Evolutionary conservation across 2,329 filamentous ascomycete species (phyloP).

Genomic region (Colletotrichum tofieldiae): DNA sequence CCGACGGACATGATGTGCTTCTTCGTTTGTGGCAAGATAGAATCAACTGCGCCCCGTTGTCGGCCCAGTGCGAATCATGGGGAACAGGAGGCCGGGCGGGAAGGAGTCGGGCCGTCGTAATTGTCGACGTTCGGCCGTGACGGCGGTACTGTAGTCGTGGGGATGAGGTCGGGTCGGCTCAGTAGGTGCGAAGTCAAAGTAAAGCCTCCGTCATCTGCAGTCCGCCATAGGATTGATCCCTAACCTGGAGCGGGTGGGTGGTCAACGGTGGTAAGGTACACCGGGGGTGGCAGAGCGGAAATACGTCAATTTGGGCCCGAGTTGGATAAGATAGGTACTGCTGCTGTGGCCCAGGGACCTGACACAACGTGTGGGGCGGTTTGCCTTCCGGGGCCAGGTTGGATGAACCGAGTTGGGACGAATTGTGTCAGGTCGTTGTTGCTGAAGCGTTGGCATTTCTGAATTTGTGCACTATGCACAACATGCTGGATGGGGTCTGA

Average conservation of each 20-base stretch:
- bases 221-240: not conserved
- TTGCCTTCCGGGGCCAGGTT: not conserved
- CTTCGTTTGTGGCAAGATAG: not conserved
- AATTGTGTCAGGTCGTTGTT: not conserved
- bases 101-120: not conserved
- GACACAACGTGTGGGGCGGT: not conserved
- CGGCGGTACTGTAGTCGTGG: not conserved
- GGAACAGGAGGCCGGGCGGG: not conserved
- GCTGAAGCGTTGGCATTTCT: not conserved
- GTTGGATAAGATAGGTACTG: not conserved
- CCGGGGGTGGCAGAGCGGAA: not conserved
- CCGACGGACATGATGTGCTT: slow-evolving; percentile 66
- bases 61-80: not conserved
- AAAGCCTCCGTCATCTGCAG: not conserved
- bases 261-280: not conserved
- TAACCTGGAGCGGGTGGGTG: not conserved
- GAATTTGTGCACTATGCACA: not conserved
- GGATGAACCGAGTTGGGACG: not conserved
- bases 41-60: not conserved
- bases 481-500: not conserved
- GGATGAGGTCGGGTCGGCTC: not conserved
- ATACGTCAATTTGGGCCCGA: not conserved
- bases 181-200: not conserved
- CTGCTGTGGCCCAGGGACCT: not conserved
- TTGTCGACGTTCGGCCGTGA: not conserved